phyloP scores from a whole-genome alignment of 2,329 filamentous ascomycete genomes.

The Nemania sp. region DNA sequence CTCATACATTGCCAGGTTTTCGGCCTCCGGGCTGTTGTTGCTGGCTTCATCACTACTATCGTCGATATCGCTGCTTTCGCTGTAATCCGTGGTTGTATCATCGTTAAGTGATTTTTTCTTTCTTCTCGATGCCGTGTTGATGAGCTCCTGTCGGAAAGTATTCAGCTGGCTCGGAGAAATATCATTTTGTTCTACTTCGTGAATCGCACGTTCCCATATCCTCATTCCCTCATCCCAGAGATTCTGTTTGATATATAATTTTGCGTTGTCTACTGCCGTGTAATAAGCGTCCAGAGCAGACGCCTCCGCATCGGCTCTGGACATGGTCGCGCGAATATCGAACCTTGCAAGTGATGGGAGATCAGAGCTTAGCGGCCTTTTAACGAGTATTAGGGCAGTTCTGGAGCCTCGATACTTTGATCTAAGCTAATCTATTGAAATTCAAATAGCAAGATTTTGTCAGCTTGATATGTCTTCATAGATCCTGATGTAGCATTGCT shows the following conservation, averaged over 20 bases:
- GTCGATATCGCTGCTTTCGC: neutral
- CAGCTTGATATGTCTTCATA: neutral
- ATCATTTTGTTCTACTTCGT: neutral
- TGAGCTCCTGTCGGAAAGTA: neutral
- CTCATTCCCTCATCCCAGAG: neutral
- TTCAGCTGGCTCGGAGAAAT: neutral
- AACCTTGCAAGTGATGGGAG: neutral
- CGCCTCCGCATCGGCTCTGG: neutral
- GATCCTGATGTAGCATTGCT: neutral
- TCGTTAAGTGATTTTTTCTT: neutral
- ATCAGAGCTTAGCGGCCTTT: neutral
- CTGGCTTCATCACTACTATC: neutral
- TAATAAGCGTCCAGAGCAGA: conserved; percentile 4
- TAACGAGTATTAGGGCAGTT: neutral
- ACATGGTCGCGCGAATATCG: neutral
- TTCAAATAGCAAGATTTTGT: neutral
- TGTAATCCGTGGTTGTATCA: neutral
- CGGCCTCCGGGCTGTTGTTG: neutral
- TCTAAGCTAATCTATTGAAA: neutral
- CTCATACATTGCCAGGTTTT: neutral
- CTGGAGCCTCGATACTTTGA: neutral
- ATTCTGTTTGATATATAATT: neutral
- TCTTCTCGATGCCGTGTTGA: neutral
- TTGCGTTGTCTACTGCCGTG: neutral
- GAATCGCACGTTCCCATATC: conserved; percentile 1